Evolutionary conservation across 805 yeast genomes (phyloP), one percentile per base, ranked within the genome.

Genomic region (Wickerhamiella nectarea): DNA sequence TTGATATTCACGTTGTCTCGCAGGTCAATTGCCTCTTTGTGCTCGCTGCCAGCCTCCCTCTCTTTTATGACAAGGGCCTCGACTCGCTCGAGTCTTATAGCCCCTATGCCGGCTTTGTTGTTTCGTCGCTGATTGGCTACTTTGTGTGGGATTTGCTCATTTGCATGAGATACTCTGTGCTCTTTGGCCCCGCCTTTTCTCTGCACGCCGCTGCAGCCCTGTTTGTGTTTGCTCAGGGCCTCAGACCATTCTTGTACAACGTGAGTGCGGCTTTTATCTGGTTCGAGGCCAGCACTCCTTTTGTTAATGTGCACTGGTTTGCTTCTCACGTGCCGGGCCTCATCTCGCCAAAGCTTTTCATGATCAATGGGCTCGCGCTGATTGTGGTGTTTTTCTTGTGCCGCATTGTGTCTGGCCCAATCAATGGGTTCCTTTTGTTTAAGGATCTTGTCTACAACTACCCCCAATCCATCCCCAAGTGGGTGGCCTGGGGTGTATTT

Each of bases 241-340:
- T 81, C 47, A 59, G 67, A 25, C 95, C 95, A 3, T 82, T 77
- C 60, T 74, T 84, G 57, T 76, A 79, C 61, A 80, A 86, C 41
- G 80, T 81, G 75, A 72, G 82, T 21, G 89, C 94, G 1, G 75
- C 78, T 17, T 91, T 87, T 59, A 68, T 91, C 53, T 59, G 82
- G 40, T 91, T 81, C 61, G 98, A 91, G 63, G 70, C 82, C 34
- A 80, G 94, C 38, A 83, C 96, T 1, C 97, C 97, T 7, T 91
- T 91, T 63, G 95, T 91, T 49, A 93, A 91, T 62, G 60, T 83
- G 57, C 84, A 91, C 61, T 91, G 96, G 95, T 87, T 80, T 61
- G 77, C 85, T 26, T 71, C 80, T 25, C 78, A 82, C 53, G 66
- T 86, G 14, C 91, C 94, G 1, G 82, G 80, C 3, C 61, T 75